phyloP scores from a whole-genome alignment of 2,329 filamentous ascomycete genomes.

The Celoporthe dispersa region DNA sequence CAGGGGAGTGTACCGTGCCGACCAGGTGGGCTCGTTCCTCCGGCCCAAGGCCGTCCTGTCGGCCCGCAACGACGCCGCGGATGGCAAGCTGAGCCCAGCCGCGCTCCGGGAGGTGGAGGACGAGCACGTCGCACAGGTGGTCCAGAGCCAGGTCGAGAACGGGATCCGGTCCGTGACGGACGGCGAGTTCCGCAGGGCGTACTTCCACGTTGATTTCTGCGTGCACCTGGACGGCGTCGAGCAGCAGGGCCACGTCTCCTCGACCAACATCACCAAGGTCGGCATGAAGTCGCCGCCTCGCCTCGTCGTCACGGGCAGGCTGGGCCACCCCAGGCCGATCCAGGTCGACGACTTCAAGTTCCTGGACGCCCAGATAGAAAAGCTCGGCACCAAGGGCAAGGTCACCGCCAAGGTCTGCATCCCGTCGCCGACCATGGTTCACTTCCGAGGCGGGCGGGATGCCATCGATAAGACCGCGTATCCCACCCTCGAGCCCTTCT shows the following conservation, averaged over 20 bases:
- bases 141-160: constrained; percentile 51
- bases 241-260: constrained; percentile 50
- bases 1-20: constrained; percentile 52
- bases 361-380: constrained; percentile 52
- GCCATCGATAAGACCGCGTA: constrained; percentile 57
- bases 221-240: constrained; percentile 58
- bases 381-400: constrained; percentile 38
- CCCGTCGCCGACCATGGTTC: constrained; percentile 62
- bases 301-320: constrained; percentile 58
- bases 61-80: constrained; percentile 52
- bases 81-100: constrained; percentile 44
- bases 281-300: constrained; percentile 55
- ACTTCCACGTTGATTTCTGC: constrained; percentile 64
- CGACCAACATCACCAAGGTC: constrained; percentile 49
- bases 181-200: constrained; percentile 60
- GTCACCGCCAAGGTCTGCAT: constrained; percentile 60
- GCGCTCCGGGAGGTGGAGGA: constrained; percentile 57
- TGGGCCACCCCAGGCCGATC: constrained; percentile 56
- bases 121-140: constrained; percentile 52
- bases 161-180: constrained; percentile 58
- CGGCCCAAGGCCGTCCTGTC: constrained; percentile 54
- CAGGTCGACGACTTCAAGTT: constrained; percentile 61
- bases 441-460: constrained; percentile 60
- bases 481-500: constrained; percentile 58
- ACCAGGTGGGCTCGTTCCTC: constrained; percentile 61